phyloP scores from a whole-genome alignment of 1,284 basidiomycete species.

The Xerocomus nothofagi region DNA sequence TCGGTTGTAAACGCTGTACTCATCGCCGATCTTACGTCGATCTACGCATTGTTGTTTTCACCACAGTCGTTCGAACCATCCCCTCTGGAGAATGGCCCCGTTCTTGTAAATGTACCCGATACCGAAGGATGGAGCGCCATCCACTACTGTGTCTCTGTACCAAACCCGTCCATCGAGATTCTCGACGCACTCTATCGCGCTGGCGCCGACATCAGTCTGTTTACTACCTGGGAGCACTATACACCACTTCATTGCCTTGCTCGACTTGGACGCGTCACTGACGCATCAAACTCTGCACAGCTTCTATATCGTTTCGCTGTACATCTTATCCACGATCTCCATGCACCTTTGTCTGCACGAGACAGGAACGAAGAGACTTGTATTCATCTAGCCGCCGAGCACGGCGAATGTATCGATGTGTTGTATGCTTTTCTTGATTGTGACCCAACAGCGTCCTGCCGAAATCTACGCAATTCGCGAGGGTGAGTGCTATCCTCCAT shows the following conservation, averaged over 20 bases:
- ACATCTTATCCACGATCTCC: constrained; percentile 66
- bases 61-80: constrained; percentile 41
- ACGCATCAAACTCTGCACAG: constrained; percentile 38
- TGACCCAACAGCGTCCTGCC: constrained; percentile 53
- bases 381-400: constrained; percentile 91
- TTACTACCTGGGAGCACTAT: constrained; percentile 62
- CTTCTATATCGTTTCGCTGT: constrained; percentile 56
- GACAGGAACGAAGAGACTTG: constrained; percentile 90
- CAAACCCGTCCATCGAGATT: constrained; percentile 55
- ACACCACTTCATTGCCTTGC: constrained; percentile 73
- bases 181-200: constrained; percentile 70
- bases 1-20: constrained; percentile 54
- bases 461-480: constrained; percentile 62
- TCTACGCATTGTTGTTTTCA: constrained; percentile 59
- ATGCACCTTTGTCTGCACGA: constrained; percentile 60
- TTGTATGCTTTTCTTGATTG: constrained; percentile 62
- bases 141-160: constrained; percentile 62
- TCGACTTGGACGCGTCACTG: constrained; percentile 43
- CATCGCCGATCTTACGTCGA: constrained; percentile 46
- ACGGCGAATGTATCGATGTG: constrained; percentile 71
- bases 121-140: constrained; percentile 66
- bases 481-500: constrained; percentile 47
- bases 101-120: constrained; percentile 64
- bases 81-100: constrained; percentile 43
- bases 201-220: constrained; percentile 69